Percentiles rank a stretch among this genome's conserved stretches.
These are phyloP conservation scores for Ambrosia trifida DNA, from an alignment of 129 eudicot genomes.

Conservation along the genomic window DNA sequence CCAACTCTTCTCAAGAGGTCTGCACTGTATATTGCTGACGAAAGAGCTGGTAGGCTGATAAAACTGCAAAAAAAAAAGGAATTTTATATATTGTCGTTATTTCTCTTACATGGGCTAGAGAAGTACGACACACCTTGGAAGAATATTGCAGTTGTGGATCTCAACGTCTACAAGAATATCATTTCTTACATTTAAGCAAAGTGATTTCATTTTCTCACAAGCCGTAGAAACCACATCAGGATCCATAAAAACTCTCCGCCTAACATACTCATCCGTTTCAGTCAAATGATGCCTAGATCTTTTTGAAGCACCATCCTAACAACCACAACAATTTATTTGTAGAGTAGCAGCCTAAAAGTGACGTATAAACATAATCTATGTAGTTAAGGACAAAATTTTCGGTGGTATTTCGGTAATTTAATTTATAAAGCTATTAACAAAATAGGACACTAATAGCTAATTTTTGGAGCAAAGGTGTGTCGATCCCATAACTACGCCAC, in stretches of 20 bases:
- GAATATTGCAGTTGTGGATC: slow-evolving; percentile 76
- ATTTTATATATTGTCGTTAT: not conserved
- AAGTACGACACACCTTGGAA: slow-evolving; percentile 52
- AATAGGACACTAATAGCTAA: too few species aligned
- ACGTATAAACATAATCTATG: too few species aligned
- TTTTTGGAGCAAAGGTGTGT: too few species aligned
- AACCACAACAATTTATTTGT: slow-evolving; percentile 6
- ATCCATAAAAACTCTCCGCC: slow-evolving; percentile 55
- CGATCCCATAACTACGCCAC: too few species aligned
- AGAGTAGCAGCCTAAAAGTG: not conserved
- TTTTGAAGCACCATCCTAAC: slow-evolving; percentile 76
- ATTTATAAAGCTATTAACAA: too few species aligned
- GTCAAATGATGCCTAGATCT: slow-evolving; percentile 71
- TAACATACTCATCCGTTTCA: slow-evolving; percentile 77
- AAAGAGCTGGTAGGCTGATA: slow-evolving; percentile 73
- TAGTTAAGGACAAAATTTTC: too few species aligned
- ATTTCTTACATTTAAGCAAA: slow-evolving; percentile 62
- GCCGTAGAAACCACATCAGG: slow-evolving; percentile 58
- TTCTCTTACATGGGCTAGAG: too few species aligned
- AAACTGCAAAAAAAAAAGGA: slow-evolving; percentile 49
- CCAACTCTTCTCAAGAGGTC: slow-evolving; percentile 73
- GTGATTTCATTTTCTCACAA: slow-evolving; percentile 71
- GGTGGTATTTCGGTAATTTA: too few species aligned
- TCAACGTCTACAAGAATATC: slow-evolving; percentile 76
- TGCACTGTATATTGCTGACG: slow-evolving; percentile 71